Evolutionary conservation across 768 basidiomycete genomes (phyloP), one percentile per base, ranked within the genome.

Genomic region (Lanmaoa rubissima): DNA sequence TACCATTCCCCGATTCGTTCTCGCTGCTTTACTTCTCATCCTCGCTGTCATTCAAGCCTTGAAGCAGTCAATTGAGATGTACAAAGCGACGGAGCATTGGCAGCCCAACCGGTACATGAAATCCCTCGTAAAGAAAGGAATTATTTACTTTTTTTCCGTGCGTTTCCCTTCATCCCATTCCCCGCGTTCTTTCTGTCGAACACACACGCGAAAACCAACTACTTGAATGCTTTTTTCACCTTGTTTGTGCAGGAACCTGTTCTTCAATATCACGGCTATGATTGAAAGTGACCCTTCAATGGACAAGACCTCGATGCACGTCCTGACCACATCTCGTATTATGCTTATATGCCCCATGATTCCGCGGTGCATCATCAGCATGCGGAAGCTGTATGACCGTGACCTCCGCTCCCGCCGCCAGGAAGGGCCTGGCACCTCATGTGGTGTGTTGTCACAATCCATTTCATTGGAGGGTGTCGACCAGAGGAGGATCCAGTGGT

Each of bases 11-110:
- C 41, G 12, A 21, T 17, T 42, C 2, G 3, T 42, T 24, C 11
- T 42, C 11, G 21, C 19, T 13, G 21, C 21, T 9, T 10, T 42
- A 16, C 12, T 47, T 28, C 43, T 48, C 7, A 16, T 11, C 3
- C 26, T 55, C 5, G 48, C 34, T 28, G 6, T 43, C 24, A 34
- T 34, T 5, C 48, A 26, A 17, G 16, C 35, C n/a, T 5, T 28
- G 21, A 55, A 35, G 12, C 38, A 59, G 13, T 59, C 48, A 2
- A 12, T 59, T 21, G 31, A 34, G 7, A 41, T 59, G 58, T 31
- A 57, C 13, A 50, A 17, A 21, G 39, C 14, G 31, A 40, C 44
- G 3, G 47, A 7, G 3, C 36, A 13, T 7, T 59, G 58, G 58
- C 48, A 26, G 17, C 34, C 45, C 7, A 56, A 51, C 39, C 38